These are phyloP conservation scores for Fraxinus pennsylvanica DNA, from an alignment of 257 asterid genomes.

Conservation along the genomic window DNA sequence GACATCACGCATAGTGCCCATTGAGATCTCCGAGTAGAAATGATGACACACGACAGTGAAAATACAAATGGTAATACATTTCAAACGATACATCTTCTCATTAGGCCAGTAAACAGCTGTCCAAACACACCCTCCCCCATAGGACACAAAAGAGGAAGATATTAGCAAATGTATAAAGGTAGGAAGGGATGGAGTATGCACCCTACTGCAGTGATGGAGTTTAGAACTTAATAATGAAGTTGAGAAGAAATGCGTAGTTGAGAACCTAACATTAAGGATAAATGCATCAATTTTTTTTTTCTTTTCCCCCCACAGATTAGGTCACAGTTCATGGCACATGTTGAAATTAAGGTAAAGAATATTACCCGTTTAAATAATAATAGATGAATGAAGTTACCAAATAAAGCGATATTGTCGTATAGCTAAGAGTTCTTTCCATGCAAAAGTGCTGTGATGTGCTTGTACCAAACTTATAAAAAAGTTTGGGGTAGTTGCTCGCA, in stretches of 20 bases:
- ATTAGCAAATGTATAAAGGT: not conserved
- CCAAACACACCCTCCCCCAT: not conserved
- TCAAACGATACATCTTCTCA: not conserved
- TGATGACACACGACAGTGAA: constrained; percentile 6
- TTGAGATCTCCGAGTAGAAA: not conserved
- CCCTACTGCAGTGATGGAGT: not conserved
- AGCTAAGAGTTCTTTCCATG: not conserved
- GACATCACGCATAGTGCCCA: constrained; percentile 3
- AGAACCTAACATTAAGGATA: not conserved
- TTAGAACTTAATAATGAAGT: not conserved
- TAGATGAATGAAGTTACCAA: not conserved
- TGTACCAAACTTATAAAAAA: not conserved
- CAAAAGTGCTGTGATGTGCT: not conserved
- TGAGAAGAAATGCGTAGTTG: not conserved
- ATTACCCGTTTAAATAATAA: not conserved
- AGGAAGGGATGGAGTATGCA: not conserved
- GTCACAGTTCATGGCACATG: not conserved
- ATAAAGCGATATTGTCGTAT: not conserved
- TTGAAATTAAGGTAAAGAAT: not conserved
- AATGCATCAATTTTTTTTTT: not conserved
- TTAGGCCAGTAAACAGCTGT: not conserved
- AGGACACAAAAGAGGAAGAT: not conserved
- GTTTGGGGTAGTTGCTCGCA: not conserved
- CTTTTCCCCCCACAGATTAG: not conserved
- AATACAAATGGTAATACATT: too few relatives aligned